A percentile compares a stretch with the other conserved stretches of the same genome.
Conservation (phyloP, 352 stramenopile species). For the Globisporangium splendens region DNA sequence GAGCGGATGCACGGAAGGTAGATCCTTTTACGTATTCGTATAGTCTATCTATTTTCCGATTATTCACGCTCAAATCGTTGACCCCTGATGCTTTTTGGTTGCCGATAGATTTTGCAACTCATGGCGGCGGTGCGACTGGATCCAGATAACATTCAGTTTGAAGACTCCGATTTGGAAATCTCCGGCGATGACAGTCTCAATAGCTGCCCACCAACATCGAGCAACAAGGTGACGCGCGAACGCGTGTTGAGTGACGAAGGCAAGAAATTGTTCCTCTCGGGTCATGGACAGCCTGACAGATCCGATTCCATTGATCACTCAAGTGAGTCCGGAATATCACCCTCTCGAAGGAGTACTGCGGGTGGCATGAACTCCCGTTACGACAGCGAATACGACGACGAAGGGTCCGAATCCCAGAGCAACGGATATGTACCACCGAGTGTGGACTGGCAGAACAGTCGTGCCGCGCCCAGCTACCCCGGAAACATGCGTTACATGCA, state of each 20-base stretch:
- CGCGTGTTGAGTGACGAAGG: slow-evolving; percentile 83
- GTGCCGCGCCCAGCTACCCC: slow-evolving; percentile 25
- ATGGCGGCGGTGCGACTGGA: slow-evolving; percentile 77
- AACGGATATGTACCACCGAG: slow-evolving; percentile 44
- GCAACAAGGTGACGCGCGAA: slow-evolving; percentile 59
- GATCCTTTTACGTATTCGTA: neutral
- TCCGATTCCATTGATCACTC: slow-evolving; percentile 27
- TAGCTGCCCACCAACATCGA: slow-evolving; percentile 59
- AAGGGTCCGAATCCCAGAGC: slow-evolving; percentile 52
- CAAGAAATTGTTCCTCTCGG: slow-evolving; percentile 73
- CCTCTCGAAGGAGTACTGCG: slow-evolving; percentile 23
- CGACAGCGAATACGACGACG: slow-evolving; percentile 48
- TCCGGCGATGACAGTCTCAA: slow-evolving; percentile 49
- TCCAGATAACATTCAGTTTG: slow-evolving; percentile 74
- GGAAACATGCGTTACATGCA: slow-evolving; percentile 22
- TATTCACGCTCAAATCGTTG: neutral
- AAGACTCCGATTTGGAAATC: slow-evolving; percentile 44
- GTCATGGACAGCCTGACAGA: slow-evolving; percentile 30
- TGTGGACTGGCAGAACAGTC: slow-evolving; percentile 16
- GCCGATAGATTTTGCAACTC: slow-evolving; percentile 58
- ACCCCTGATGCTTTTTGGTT: neutral
- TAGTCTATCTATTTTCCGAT: neutral
- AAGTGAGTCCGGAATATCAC: slow-evolving; percentile 21
- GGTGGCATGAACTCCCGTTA: slow-evolving; percentile 35
- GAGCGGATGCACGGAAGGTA: slow-evolving; percentile 72